These are phyloP conservation scores for Neurospora sp. DNA, from an alignment of 495 filamentous ascomycete genomes.

Conservation along the genomic window DNA sequence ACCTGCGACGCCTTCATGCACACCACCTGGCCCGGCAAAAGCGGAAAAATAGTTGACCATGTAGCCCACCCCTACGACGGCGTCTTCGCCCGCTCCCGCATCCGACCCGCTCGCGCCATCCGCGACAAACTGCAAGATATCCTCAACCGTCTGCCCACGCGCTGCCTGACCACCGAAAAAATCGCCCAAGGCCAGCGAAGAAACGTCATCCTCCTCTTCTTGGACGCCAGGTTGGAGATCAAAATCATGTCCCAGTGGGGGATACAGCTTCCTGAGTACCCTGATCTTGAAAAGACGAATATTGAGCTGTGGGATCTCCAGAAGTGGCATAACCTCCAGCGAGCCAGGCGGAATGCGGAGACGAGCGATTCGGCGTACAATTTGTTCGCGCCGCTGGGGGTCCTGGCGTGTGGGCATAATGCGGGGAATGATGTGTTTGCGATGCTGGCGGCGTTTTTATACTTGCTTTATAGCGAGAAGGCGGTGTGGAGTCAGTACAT, in stretches of 20 bases:
- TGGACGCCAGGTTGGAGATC: not conserved
- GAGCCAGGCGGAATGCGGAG: not conserved
- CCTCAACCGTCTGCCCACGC: not conserved
- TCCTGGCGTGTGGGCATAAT: not conserved
- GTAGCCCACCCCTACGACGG: not conserved
- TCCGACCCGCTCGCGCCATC: not conserved
- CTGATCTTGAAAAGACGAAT: not conserved
- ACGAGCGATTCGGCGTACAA: not conserved
- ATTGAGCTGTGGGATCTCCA: not conserved
- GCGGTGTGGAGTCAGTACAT: not conserved
- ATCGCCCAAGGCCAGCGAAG: not conserved
- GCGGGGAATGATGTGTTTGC: not conserved
- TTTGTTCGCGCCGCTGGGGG: not conserved
- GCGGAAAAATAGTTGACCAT: not conserved
- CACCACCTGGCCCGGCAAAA: not conserved
- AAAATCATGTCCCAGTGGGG: not conserved
- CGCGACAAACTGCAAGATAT: not conserved
- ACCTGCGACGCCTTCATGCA: not conserved
- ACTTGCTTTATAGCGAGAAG: not conserved
- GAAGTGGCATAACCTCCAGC: not conserved
- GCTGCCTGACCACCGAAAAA: not conserved
- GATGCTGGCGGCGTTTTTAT: not conserved
- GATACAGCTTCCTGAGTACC: not conserved
- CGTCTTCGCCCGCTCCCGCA: not conserved
- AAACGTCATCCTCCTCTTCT: not conserved